phyloP scores from a whole-genome alignment of 2,329 filamentous ascomycete species.

The Nectriaceae sp. region DNA sequence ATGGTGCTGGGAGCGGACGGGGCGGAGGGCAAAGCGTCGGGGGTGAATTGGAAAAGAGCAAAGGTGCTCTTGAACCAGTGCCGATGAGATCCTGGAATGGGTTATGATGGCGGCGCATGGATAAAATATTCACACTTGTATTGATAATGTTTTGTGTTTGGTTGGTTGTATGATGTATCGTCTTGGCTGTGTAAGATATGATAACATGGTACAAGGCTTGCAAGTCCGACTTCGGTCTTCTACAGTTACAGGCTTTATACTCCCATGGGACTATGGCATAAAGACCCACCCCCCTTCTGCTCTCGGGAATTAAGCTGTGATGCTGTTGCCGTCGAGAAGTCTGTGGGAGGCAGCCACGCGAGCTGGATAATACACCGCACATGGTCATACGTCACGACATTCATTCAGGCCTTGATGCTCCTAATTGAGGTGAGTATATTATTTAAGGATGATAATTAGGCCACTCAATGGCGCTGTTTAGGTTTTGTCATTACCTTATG shows the following conservation, averaged over 20 bases:
- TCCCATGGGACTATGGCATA: background rate
- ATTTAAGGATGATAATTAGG: too few relatives aligned
- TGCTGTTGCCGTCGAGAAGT: background rate
- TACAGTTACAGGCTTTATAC: too few relatives aligned
- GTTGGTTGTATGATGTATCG: background rate
- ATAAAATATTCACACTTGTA: background rate
- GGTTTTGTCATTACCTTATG: background rate
- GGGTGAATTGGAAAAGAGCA: constrained; percentile 34
- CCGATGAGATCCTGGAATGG: constrained; percentile 4
- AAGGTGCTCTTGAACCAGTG: constrained; percentile 29
- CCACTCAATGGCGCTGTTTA: too few relatives aligned
- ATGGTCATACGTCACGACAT: too few relatives aligned
- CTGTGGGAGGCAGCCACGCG: background rate
- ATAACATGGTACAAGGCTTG: background rate
- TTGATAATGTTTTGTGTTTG: background rate
- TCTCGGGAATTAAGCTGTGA: background rate
- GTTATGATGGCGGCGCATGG: background rate
- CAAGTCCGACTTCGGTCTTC: too few relatives aligned
- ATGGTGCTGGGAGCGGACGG: constrained; percentile 43
- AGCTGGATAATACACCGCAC: background rate
- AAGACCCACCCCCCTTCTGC: background rate
- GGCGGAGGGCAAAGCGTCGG: constrained; percentile 30
- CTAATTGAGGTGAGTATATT: too few relatives aligned
- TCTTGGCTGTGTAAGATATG: background rate
- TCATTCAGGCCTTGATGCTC: too few relatives aligned